Evolutionary conservation across 2,329 filamentous ascomycete genomes (phyloP).

Genomic region (Trichoderma sp.): DNA sequence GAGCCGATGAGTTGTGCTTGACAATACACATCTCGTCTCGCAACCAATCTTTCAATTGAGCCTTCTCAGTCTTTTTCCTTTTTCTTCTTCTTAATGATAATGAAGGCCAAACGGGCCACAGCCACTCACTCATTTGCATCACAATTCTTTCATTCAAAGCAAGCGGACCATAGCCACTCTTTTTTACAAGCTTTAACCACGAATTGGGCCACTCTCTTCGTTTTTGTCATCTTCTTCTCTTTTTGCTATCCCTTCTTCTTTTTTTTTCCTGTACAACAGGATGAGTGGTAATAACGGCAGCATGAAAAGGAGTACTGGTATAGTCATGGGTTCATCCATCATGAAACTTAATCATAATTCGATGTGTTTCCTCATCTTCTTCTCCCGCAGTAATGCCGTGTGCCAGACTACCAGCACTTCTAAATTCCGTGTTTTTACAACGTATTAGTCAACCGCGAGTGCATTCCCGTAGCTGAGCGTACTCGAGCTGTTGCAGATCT

Average conservation of each 20-base stretch:
- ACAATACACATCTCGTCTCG: neutral
- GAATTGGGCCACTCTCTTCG: neutral
- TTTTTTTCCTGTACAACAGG: neutral
- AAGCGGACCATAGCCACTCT: slow-evolving; percentile 12
- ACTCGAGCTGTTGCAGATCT: neutral
- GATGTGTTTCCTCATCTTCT: neutral
- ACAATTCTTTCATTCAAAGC: neutral
- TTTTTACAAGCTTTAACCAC: neutral
- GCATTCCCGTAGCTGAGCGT: neutral
- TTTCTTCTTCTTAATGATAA: neutral
- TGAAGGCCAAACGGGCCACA: neutral
- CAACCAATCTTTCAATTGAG: neutral
- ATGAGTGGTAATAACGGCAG: neutral
- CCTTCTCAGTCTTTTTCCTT: neutral
- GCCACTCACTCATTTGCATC: neutral
- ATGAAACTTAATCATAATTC: neutral
- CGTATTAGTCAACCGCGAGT: no score
- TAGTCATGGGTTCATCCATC: neutral
- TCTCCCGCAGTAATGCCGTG: neutral
- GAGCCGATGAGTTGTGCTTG: slow-evolving; percentile 24
- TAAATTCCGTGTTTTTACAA: neutral
- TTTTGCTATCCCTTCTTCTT: neutral
- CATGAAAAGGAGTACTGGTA: neutral
- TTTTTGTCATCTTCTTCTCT: neutral
- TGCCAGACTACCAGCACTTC: neutral